A percentile compares a stretch with the other conserved stretches of the same genome.
These are phyloP conservation scores for Dicorynia guianensis DNA, from an alignment of 306 rosid species.

Conservation along the genomic window DNA sequence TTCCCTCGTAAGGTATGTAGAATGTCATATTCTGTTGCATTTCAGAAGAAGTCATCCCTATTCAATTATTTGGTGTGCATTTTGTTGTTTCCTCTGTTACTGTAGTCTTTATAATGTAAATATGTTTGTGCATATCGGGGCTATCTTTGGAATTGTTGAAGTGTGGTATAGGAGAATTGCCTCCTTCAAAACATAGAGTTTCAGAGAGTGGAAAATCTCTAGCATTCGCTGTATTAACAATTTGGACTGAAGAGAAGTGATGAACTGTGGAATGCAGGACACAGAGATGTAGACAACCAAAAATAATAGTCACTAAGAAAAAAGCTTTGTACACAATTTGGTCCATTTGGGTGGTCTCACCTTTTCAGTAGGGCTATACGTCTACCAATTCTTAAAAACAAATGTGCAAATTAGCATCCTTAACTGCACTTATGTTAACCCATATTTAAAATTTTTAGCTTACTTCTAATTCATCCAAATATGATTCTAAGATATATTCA, in stretches of 20 bases:
- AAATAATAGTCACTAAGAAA: slow-evolving; percentile 23
- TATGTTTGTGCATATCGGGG: slow-evolving; percentile 8
- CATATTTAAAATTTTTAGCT: neutral
- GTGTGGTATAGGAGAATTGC: neutral
- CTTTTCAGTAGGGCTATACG: neutral
- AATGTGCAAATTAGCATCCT: slow-evolving; percentile 5
- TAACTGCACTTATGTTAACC: neutral
- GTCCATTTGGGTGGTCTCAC: slow-evolving; percentile 13
- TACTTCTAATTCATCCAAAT: neutral
- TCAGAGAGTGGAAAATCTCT: slow-evolving; percentile 9
- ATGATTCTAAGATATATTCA: slow-evolving; percentile 24
- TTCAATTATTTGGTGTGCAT: slow-evolving; percentile 28
- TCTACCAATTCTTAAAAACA: slow-evolving; percentile 9
- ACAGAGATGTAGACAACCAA: slow-evolving; percentile 1
- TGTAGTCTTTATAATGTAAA: slow-evolving; percentile 13
- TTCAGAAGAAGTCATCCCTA: slow-evolving; percentile 24
- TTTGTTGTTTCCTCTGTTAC: slow-evolving; percentile 31
- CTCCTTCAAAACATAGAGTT: slow-evolving; percentile 25
- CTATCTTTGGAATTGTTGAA: slow-evolving; percentile 16
- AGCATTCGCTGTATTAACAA: slow-evolving; percentile 14
- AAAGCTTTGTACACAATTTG: slow-evolving; percentile 11
- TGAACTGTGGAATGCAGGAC: slow-evolving; percentile 19
- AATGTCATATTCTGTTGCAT: slow-evolving; percentile 29
- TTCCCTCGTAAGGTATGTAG: slow-evolving; percentile 83
- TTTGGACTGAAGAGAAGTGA: slow-evolving; percentile 34